A percentile compares a stretch with the other conserved stretches of the same genome.
Conservation (phyloP, 2,329 filamentous ascomycete species). For the Penicillium italicum region DNA sequence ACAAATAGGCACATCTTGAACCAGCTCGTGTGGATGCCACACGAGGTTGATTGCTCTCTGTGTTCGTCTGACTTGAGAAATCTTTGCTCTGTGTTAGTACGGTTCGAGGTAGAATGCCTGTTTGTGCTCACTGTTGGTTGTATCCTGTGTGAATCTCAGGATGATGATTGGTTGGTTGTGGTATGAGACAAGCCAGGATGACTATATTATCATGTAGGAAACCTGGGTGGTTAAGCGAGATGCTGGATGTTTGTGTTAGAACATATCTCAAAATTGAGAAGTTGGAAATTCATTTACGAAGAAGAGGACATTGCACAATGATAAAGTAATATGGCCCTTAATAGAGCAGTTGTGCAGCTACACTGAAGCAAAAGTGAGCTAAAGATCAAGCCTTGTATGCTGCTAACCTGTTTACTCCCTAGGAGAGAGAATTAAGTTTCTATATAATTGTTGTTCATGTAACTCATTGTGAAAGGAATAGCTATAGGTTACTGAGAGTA, state of each 20-base stretch:
- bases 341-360: background rate
- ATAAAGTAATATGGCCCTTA: background rate
- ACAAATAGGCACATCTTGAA: conserved; percentile 30
- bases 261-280: background rate
- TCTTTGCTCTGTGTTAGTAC: background rate
- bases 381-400: background rate
- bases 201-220: background rate
- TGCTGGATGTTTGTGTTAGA: background rate
- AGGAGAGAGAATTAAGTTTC: background rate
- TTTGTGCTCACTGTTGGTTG: background rate
- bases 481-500: background rate
- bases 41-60: background rate
- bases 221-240: no score
- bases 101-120: background rate
- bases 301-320: background rate
- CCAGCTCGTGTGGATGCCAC: background rate
- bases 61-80: background rate
- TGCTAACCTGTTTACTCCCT: background rate
- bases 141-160: background rate
- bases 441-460: background rate
- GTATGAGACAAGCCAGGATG: background rate
- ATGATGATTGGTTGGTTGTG: background rate
- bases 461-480: background rate
- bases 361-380: background rate
- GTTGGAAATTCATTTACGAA: background rate